Base-by-base conservation (phyloP, 2,329 filamentous ascomycete genomes). In the Coleophoma crateriformis region DNA sequence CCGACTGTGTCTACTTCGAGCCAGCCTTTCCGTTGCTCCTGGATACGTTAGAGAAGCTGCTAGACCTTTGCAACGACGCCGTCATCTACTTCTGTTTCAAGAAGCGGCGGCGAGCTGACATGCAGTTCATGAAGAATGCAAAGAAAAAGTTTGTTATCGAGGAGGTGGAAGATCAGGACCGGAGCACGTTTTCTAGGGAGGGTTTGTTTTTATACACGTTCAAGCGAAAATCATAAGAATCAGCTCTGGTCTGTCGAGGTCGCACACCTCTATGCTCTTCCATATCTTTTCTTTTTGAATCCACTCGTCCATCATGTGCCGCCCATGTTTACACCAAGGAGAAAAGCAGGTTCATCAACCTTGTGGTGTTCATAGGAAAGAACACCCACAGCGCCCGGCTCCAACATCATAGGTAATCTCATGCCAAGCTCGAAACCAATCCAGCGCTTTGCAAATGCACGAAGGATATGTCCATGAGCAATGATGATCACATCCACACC, bases 1-100 rank as follows among this genome's bases (percentile, higher is more conserved):
- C 91, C 38, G 94, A 97, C 68, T 97, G 92, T 69, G 90, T 96
- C 45, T 99, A 97, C 73, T 95, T 95, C 67, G 94, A 97, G 68
- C 90, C 92, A 3, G 89, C 94, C 1, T 97, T 97, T 64, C 91
- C 92, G 32, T 75, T 96, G 33, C 77, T 99, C 43, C 78, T 94
- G 63, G 72, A 82, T 55, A 97, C 92, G 6, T 71, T 97, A 56
- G 74, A 79, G 51, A 82, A 88, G 54, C 74, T 96, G 44, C 75
- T 96, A 56, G 78, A 80, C 14, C 77, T 90, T 40, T 90, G 85
- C 66, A 85, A 86, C 19, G 67, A 73, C 40, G 78, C 79, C 11
- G 72, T 77, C 10, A 67, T 86, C 43, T 85, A 82, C 68, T 97
- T 99, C 70, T 96, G 92, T 72, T 96, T 95, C 76, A 97, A 96